Percentiles rank a stretch among this genome's conserved stretches.
Evolutionary conservation across 2,329 filamentous ascomycete species (phyloP).

Genomic region (Aspergillus neotritici): DNA sequence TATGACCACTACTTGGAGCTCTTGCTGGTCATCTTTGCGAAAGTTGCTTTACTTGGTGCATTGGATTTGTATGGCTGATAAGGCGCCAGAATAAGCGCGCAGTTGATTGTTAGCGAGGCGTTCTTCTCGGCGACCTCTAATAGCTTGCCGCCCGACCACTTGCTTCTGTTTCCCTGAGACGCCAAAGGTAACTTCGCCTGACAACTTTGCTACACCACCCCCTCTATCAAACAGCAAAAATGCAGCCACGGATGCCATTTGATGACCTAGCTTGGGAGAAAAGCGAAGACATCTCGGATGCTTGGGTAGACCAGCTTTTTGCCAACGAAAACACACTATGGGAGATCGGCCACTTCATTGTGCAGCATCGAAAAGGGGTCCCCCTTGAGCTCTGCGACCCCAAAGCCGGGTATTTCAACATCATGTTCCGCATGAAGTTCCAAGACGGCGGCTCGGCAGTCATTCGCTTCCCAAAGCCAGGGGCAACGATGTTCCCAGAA

Average conservation of each 20-base stretch:
- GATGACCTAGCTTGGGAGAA: constrained; percentile 16
- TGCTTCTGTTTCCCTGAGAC: too few relatives aligned
- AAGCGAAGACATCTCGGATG: constrained; percentile 11
- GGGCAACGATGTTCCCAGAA: constrained; percentile 20
- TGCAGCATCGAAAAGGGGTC: constrained; percentile 4
- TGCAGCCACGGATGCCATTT: constrained; percentile 5
- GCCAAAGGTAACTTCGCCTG: too few relatives aligned
- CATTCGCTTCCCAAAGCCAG: constrained; percentile 18
- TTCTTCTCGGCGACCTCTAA: too few relatives aligned
- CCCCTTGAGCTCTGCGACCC: constrained; percentile 2
- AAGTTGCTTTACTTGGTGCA: too few relatives aligned
- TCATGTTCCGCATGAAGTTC: constrained; percentile 19
- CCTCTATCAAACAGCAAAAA: too few relatives aligned
- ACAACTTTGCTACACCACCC: too few relatives aligned
- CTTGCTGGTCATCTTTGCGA: too few relatives aligned
- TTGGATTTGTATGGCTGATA: too few relatives aligned
- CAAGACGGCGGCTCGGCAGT: constrained; percentile 9
- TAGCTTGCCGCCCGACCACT: too few relatives aligned
- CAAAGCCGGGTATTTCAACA: constrained; percentile 16
- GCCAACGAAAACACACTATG: not conserved
- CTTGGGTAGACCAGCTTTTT: constrained; percentile 11
- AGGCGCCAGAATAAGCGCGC: too few relatives aligned
- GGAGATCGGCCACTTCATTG: constrained; percentile 8
- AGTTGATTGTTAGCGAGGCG: too few relatives aligned
- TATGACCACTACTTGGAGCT: too few relatives aligned